These are phyloP conservation scores for Xylariales sp. DNA, from an alignment of 2,329 filamentous ascomycete species.

Conservation along the genomic window DNA sequence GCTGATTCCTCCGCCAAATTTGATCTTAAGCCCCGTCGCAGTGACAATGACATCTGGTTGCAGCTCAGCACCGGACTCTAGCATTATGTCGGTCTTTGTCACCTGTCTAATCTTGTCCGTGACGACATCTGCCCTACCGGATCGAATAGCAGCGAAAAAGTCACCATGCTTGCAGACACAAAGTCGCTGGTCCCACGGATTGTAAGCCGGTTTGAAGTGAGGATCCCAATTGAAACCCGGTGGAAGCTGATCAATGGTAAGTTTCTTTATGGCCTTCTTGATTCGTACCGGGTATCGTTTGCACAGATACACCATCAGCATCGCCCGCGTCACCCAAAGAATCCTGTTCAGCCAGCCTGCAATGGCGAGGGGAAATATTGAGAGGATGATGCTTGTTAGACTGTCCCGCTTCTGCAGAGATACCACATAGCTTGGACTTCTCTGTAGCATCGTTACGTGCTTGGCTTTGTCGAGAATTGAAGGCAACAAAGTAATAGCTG, in stretches of 20 bases:
- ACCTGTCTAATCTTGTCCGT: conserved; percentile 42
- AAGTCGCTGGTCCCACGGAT: conserved; percentile 65
- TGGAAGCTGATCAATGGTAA: conserved; percentile 43
- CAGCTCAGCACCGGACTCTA: conserved; percentile 32
- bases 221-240: conserved; percentile 43
- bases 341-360: background rate
- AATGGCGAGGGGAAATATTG: conserved; percentile 8
- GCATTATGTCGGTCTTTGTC: conserved; percentile 36
- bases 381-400: conserved; percentile 6
- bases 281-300: conserved; percentile 41
- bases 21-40: conserved; percentile 57
- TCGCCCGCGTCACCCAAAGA: conserved; percentile 4
- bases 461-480: conserved; percentile 59
- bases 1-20: conserved; percentile 47
- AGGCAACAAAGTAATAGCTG: conserved; percentile 72
- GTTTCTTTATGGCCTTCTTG: conserved; percentile 34
- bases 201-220: conserved; percentile 51
- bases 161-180: conserved; percentile 50
- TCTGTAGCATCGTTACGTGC: conserved; percentile 75
- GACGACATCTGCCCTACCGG: conserved; percentile 28
- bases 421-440: conserved; percentile 69
- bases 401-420: conserved; percentile 37
- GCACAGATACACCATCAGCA: conserved; percentile 32
- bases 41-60: conserved; percentile 60
- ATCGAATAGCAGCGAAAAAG: conserved; percentile 36